Conservation (phyloP, 1,284 basidiomycete genomes). For the Ganoderma multipileum region DNA sequence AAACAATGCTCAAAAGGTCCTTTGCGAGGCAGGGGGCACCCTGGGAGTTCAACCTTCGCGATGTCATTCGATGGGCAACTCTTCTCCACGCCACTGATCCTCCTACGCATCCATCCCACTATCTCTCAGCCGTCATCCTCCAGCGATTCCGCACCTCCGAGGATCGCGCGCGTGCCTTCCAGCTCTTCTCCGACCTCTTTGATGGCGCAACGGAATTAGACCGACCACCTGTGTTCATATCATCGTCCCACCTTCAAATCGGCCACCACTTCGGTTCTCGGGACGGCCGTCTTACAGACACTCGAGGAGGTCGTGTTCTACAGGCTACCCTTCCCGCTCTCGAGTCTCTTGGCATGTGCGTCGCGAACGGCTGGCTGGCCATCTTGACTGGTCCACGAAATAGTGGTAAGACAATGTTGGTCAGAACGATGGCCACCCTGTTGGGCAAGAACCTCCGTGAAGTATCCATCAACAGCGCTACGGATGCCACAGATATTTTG, state of each 20-base stretch:
- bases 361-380: slow-evolving; percentile 86
- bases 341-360: slow-evolving; percentile 80
- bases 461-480: slow-evolving; percentile 85
- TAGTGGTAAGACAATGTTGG: slow-evolving; percentile 84
- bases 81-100: slow-evolving; percentile 52
- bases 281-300: slow-evolving; percentile 44
- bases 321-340: slow-evolving; percentile 73
- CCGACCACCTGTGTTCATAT: slow-evolving; percentile 53
- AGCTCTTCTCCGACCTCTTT: slow-evolving; percentile 73
- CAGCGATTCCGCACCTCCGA: slow-evolving; percentile 82
- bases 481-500: slow-evolving; percentile 93
- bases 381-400: slow-evolving; percentile 84
- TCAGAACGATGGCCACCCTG: slow-evolving; percentile 76
- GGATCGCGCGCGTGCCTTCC: slow-evolving; percentile 70
- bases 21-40: slow-evolving; percentile 90
- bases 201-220: slow-evolving; percentile 41
- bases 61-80: slow-evolving; percentile 91
- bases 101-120: slow-evolving; percentile 65
- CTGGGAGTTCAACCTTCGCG: slow-evolving; percentile 99
- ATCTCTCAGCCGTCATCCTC: slow-evolving; percentile 80
- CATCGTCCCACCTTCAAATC: slow-evolving; percentile 65
- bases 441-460: slow-evolving; percentile 77
- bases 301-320: slow-evolving; percentile 57
- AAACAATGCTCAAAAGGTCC: slow-evolving; percentile 68
- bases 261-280: slow-evolving; percentile 72